Percentiles rank a stretch among this genome's conserved stretches.
phyloP scores from a whole-genome alignment of 2,329 filamentous ascomycete species.

The Exophiala aquamarina region DNA sequence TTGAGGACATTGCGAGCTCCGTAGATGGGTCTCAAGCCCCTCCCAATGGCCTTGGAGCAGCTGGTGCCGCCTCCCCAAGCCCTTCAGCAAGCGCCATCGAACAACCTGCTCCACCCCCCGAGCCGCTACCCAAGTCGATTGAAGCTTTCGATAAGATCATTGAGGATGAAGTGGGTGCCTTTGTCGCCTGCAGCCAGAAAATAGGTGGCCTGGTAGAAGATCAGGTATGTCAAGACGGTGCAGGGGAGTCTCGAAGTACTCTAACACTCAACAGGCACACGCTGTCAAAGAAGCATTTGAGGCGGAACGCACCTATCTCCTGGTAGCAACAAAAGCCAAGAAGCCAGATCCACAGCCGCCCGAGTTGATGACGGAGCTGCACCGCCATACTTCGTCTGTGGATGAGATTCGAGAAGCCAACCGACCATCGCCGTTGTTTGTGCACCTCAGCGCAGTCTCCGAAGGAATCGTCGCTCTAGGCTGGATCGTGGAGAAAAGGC shows the following conservation, averaged over 20 bases:
- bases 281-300: slow-evolving; percentile 68
- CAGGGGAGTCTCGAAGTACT: slow-evolving; percentile 23
- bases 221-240: slow-evolving; percentile 64
- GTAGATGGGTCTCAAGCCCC: slow-evolving; percentile 49
- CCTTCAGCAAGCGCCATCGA: slow-evolving; percentile 35
- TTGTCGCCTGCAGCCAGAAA: slow-evolving; percentile 73
- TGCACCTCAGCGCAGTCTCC: slow-evolving; percentile 81
- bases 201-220: slow-evolving; percentile 76
- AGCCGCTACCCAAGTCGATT: slow-evolving; percentile 71
- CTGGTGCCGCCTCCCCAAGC: slow-evolving; percentile 34
- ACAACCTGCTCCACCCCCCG: slow-evolving; percentile 45
- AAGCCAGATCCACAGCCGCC: slow-evolving; percentile 77
- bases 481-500: slow-evolving; percentile 85
- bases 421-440: slow-evolving; percentile 70
- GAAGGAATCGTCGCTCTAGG: slow-evolving; percentile 87
- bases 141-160: slow-evolving; percentile 86
- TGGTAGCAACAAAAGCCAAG: slow-evolving; percentile 86
- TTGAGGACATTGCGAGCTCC: slow-evolving; percentile 92
- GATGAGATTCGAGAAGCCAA: slow-evolving; percentile 80
- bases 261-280: slow-evolving; percentile 44
- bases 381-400: slow-evolving; percentile 76
- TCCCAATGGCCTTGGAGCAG: slow-evolving; percentile 38
- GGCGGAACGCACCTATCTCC: slow-evolving; percentile 82
- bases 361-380: slow-evolving; percentile 81
- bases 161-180: slow-evolving; percentile 70